Percentiles rank a stretch among this genome's conserved stretches.
phyloP scores from a whole-genome alignment of 1,284 basidiomycete species.

The Tilletia caries region DNA sequence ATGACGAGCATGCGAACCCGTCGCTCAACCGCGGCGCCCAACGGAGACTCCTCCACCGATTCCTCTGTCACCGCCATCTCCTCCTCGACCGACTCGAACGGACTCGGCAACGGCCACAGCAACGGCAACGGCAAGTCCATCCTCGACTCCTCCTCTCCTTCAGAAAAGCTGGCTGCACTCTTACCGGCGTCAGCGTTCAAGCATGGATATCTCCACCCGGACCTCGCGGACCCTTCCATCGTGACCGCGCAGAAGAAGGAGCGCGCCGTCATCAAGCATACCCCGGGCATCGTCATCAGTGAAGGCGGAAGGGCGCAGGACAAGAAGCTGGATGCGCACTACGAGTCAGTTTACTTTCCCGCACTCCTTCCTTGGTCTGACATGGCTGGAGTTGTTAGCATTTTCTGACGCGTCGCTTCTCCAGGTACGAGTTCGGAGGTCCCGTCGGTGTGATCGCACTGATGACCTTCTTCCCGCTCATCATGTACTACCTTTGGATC shows the following conservation, averaged over 20 bases:
- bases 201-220: constrained; percentile 42
- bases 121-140: neutral
- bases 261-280: constrained; percentile 39
- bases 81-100: neutral
- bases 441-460: constrained; percentile 85
- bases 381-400: neutral
- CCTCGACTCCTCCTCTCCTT: neutral
- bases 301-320: constrained; percentile 48
- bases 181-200: too few relatives aligned
- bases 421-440: constrained; percentile 91
- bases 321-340: constrained; percentile 50
- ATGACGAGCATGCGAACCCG: neutral
- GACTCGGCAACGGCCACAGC: neutral
- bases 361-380: too few relatives aligned
- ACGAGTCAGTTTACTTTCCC: constrained; percentile 27
- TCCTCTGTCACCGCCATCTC: neutral
- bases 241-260: constrained; percentile 46
- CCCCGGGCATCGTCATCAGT: constrained; percentile 50
- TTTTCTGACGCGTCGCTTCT: too few relatives aligned
- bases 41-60: neutral
- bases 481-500: constrained; percentile 98
- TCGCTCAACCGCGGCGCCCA: neutral
- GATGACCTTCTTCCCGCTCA: constrained; percentile 86
- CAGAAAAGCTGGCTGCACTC: neutral
- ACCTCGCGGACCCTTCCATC: constrained; percentile 49